Conservation (phyloP, 23 red algal species). For the Agarophyton chilense region DNA sequence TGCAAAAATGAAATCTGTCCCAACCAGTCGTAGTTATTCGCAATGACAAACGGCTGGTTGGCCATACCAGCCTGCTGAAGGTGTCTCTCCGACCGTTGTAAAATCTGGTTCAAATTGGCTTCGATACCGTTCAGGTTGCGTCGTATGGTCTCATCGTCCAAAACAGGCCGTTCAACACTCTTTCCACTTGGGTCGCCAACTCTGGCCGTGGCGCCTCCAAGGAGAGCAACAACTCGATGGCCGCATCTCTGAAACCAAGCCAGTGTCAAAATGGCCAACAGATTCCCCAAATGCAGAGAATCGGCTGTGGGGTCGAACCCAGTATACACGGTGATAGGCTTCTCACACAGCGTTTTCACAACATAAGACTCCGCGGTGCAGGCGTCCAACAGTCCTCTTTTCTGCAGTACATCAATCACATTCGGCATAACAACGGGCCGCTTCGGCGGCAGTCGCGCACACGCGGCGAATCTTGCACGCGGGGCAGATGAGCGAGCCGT, state of each 20-base stretch:
- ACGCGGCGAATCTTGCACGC: neutral
- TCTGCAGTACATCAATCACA: conserved; percentile 76
- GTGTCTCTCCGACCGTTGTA: conserved; percentile 14
- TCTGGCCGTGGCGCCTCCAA: conserved; percentile 88
- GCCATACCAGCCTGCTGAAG: neutral
- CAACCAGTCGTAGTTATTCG: conserved; percentile 97
- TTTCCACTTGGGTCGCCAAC: conserved; percentile 96
- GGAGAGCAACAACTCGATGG: conserved; percentile 73
- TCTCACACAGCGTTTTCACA: conserved; percentile 19
- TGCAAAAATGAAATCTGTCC: conserved; percentile 84
- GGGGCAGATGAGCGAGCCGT: neutral
- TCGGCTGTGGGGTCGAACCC: conserved; percentile 98
- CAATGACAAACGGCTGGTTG: conserved; percentile 59
- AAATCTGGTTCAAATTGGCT: conserved; percentile 60
- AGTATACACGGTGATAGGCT: conserved; percentile 77
- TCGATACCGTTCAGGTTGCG: conserved; percentile 63
- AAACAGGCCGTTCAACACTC: conserved; percentile 78
- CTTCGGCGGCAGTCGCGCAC: neutral
- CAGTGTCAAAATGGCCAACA: conserved; percentile 85
- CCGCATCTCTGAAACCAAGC: conserved; percentile 93
- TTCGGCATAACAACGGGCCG: conserved; percentile 24
- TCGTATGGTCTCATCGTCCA: conserved; percentile 61
- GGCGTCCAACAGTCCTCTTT: conserved; percentile 73
- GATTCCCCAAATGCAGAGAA: conserved; percentile 95
- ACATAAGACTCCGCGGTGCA: conserved; percentile 32